A percentile compares a stretch with the other conserved stretches of the same genome.
These are phyloP conservation scores for Nepenthes gracilis DNA, from an alignment of 148 eudicot species.

Conservation along the genomic window DNA sequence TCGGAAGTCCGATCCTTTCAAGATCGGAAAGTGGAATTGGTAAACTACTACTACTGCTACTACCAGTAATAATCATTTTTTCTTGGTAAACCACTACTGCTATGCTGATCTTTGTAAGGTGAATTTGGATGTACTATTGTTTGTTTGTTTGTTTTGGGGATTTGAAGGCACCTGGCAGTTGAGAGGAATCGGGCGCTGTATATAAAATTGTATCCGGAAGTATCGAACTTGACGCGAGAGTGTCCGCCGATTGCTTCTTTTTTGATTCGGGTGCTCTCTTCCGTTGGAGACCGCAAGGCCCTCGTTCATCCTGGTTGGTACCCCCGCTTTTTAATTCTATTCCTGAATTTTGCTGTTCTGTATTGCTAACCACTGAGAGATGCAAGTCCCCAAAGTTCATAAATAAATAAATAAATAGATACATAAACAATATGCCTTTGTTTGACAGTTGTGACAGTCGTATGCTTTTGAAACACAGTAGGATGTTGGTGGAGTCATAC, in stretches of 20 bases:
- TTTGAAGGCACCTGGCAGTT: slow-evolving; percentile 63
- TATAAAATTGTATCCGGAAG: slow-evolving; percentile 66
- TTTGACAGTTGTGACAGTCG: too few relatives aligned
- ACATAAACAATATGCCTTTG: too few relatives aligned
- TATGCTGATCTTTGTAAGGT: not conserved
- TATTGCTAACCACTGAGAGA: too few relatives aligned
- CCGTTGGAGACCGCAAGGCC: slow-evolving; percentile 48
- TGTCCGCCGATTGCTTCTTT: slow-evolving; percentile 87
- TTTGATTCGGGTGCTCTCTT: slow-evolving; percentile 43
- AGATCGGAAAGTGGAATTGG: slow-evolving; percentile 78
- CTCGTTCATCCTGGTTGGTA: slow-evolving; percentile 70
- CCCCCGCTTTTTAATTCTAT: not conserved
- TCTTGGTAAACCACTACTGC: not conserved
- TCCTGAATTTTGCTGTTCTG: too few relatives aligned
- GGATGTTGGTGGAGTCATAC: too few relatives aligned
- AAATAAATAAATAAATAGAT: too few relatives aligned
- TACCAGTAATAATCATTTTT: not conserved
- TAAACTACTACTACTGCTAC: not conserved
- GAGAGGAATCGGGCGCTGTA: slow-evolving; percentile 62
- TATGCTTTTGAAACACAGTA: too few relatives aligned
- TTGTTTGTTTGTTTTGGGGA: too few relatives aligned
- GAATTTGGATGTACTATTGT: not conserved
- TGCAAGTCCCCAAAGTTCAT: too few relatives aligned
- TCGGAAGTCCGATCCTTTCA: slow-evolving; percentile 78
- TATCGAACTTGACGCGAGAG: slow-evolving; percentile 48